phyloP scores from a whole-genome alignment of 306 rosid species.

The Ceratonia siliqua region DNA sequence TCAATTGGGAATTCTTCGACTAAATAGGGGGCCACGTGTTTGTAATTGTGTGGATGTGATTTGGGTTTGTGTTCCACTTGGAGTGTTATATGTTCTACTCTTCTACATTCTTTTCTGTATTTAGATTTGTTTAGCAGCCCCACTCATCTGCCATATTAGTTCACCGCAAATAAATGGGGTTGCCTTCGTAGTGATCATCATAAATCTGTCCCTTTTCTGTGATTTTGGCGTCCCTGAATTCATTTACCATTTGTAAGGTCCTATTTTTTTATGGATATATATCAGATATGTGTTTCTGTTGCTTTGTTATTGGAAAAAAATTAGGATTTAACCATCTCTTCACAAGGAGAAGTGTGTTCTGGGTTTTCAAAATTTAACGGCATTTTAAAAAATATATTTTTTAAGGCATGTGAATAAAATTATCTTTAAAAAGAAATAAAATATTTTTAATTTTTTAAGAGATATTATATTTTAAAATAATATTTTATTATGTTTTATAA shows the following conservation, averaged over 20 bases:
- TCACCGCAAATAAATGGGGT: slow-evolving; percentile 65
- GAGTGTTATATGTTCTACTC: slow-evolving; percentile 52
- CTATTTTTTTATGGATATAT: slow-evolving; percentile 33
- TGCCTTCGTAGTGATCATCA: slow-evolving; percentile 43
- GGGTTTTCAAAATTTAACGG: background rate
- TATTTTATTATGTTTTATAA: too few species aligned
- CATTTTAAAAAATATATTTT: too few species aligned
- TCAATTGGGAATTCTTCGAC: slow-evolving; percentile 86
- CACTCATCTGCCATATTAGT: slow-evolving; percentile 43
- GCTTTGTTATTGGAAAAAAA: background rate
- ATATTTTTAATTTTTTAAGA: too few species aligned
- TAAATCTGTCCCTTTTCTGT: slow-evolving; percentile 41
- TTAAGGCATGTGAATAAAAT: too few species aligned
- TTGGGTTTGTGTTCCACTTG: slow-evolving; percentile 55
- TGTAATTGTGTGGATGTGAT: slow-evolving; percentile 59
- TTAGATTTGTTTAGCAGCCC: slow-evolving; percentile 64
- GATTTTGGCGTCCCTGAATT: slow-evolving; percentile 35
- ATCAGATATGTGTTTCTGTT: slow-evolving; percentile 13
- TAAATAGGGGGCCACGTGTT: slow-evolving; percentile 44
- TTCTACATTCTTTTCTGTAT: slow-evolving; percentile 81
- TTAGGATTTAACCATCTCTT: slow-evolving; percentile 7
- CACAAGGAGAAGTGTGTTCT: slow-evolving; percentile 7
- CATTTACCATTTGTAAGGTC: slow-evolving; percentile 40
- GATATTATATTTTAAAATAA: too few species aligned
- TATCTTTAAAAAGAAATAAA: too few species aligned